Base-by-base conservation (phyloP, 805 yeast species). In the Cephaloascus albidus region DNA sequence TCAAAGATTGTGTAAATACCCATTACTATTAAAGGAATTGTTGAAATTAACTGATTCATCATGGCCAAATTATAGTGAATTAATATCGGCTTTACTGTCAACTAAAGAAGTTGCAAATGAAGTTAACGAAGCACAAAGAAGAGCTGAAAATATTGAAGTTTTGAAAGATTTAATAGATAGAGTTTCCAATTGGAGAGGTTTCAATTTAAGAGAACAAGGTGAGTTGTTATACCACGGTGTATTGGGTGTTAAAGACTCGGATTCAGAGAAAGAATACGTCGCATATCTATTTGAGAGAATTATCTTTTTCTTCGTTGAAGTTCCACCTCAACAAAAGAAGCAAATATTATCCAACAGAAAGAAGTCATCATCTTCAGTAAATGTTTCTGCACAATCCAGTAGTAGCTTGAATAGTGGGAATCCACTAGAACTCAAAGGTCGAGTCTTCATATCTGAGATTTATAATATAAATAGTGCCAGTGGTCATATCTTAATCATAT, bases 1-100 rank as follows among this genome's bases (percentile, higher is more conserved):
- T 31, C 99, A 93, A 65, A 74, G 99, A 46, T 71, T 93, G n/a
- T 86, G 96, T 69, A 86, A 89, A 57, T 93, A 93, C 58, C 98
- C 97, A 2, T 63, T 93, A 38, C 67, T 93, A 37, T 61, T 93
- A 38, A 78, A 74, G 50, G 93, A 86, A 53, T 67, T 93, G 39
- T 57, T 85, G 38, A 87, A 86, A 54, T 56, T 68, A 37, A 74
- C 87, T 10, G 81, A 78, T 30, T 31, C 36, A 6, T 54, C 60
- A 15, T 66, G 72, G 65, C 72, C 76, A 6, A 65, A 65, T 43
- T 78, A 76, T 50, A 74, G 71, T 43, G 97, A 90, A 55, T 65
- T 90, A 23, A 64, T 73, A 20, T 58, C 72, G 40, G 96, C 96
- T 2, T 65, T 76, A 40, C 76, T 75, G 23, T 78, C 87, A 18